A percentile compares a stretch with the other conserved stretches of the same genome.
Conservation (phyloP, 2,329 filamentous ascomycete genomes). For the Colletotrichum neosansevieriae region DNA sequence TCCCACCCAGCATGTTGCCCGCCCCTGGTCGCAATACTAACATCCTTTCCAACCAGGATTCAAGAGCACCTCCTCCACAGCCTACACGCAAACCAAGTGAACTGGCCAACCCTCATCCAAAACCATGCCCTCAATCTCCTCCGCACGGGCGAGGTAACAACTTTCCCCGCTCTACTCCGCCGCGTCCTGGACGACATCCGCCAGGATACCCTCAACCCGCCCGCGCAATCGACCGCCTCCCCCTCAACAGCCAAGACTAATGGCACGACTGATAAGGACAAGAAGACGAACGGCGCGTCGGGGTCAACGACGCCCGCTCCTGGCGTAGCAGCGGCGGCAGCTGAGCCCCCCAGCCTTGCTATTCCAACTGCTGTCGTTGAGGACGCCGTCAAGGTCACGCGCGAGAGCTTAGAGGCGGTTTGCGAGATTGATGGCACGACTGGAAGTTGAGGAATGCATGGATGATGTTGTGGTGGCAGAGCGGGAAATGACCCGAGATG, state of each 20-base stretch:
- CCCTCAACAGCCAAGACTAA: slow-evolving; percentile 45
- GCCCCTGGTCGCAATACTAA: neutral
- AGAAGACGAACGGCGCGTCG: slow-evolving; percentile 35
- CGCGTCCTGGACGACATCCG: slow-evolving; percentile 73
- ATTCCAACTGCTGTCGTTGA: slow-evolving; percentile 71
- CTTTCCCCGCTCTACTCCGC: slow-evolving; percentile 70
- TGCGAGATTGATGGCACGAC: slow-evolving; percentile 51
- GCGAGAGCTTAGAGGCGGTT: slow-evolving; percentile 68
- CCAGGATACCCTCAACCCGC: slow-evolving; percentile 56
- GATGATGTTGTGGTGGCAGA: neutral
- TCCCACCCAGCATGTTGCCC: slow-evolving; percentile 9
- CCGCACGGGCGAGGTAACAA: slow-evolving; percentile 69
- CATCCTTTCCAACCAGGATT: slow-evolving; percentile 58
- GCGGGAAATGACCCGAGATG: neutral
- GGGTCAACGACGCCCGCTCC: slow-evolving; percentile 26
- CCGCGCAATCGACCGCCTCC: slow-evolving; percentile 46
- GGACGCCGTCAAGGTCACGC: slow-evolving; percentile 70
- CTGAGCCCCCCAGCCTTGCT: slow-evolving; percentile 57
- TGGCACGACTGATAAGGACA: slow-evolving; percentile 41
- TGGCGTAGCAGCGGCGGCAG: slow-evolving; percentile 33
- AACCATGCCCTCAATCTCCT: slow-evolving; percentile 70
- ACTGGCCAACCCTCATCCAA: slow-evolving; percentile 74
- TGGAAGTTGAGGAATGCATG: slow-evolving; percentile 1
- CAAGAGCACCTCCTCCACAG: slow-evolving; percentile 73
- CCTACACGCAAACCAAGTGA: slow-evolving; percentile 68